phyloP scores from a whole-genome alignment of 768 basidiomycete species.

The Lactifluus hygrophoroides region DNA sequence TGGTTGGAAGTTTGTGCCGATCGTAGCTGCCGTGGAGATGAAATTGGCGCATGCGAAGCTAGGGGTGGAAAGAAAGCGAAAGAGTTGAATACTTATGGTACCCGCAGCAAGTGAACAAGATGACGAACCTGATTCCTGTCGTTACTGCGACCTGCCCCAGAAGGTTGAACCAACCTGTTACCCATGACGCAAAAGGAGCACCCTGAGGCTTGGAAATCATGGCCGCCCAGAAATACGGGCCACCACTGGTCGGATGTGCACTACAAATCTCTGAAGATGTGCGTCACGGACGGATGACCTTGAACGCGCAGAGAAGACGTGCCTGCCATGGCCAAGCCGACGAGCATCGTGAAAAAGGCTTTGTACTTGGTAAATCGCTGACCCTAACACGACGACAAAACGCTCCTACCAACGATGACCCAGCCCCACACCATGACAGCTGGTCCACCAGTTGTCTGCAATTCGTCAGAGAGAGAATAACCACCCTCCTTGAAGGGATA shows the following conservation, averaged over 20 bases:
- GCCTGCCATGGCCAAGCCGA: slow-evolving; percentile 73
- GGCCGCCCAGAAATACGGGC: slow-evolving; percentile 78
- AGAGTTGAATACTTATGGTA: neutral
- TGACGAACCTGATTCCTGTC: slow-evolving; percentile 52
- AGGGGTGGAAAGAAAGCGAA: neutral
- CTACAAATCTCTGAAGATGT: slow-evolving; percentile 35
- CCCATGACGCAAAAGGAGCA: slow-evolving; percentile 64
- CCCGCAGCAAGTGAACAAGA: neutral
- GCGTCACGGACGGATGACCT: neutral
- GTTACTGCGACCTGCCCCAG: slow-evolving; percentile 72
- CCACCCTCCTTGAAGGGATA: neutral
- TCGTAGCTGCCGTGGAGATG: slow-evolving; percentile 52
- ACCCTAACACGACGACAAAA: neutral
- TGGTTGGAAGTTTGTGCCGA: slow-evolving; percentile 51
- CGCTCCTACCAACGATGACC: slow-evolving; percentile 47
- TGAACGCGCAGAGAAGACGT: slow-evolving; percentile 14
- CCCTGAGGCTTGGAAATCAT: slow-evolving; percentile 52
- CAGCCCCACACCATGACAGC: slow-evolving; percentile 75
- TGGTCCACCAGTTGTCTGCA: slow-evolving; percentile 66
- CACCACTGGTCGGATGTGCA: slow-evolving; percentile 63
- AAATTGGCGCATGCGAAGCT: slow-evolving; percentile 64
- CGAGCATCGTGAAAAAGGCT: slow-evolving; percentile 62
- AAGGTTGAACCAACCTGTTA: slow-evolving; percentile 69
- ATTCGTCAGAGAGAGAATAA: neutral
- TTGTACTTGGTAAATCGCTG: neutral